phyloP scores from a whole-genome alignment of 306 rosid species.

The Begonia masoniana region DNA sequence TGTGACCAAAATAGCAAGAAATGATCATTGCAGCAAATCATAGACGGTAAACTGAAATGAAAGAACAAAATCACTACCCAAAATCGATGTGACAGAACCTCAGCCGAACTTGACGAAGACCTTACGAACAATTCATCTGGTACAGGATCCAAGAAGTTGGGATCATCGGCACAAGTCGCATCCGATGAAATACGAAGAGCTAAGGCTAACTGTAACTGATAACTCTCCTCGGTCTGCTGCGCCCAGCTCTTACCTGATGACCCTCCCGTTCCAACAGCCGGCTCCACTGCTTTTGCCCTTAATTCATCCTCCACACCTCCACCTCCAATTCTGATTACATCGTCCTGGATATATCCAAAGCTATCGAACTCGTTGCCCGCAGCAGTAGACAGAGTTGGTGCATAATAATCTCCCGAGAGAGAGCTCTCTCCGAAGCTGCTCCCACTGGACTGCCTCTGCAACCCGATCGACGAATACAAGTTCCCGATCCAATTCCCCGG shows the following conservation, averaged over 20 bases:
- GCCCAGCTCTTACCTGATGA: slow-evolving; percentile 91
- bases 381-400: slow-evolving; percentile 49
- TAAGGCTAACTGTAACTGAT: slow-evolving; percentile 84
- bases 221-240: slow-evolving; percentile 99
- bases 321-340: slow-evolving; percentile 30
- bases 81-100: slow-evolving; percentile 70
- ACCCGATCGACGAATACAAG: slow-evolving; percentile 44
- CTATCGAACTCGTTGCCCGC: slow-evolving; percentile 61
- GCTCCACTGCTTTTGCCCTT: slow-evolving; percentile 32
- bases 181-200: slow-evolving; percentile 75
- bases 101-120: slow-evolving; percentile 30
- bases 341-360: slow-evolving; percentile 51
- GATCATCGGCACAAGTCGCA: slow-evolving; percentile 90
- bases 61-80: slow-evolving; percentile 46
- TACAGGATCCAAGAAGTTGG: slow-evolving; percentile 69
- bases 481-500: slow-evolving; percentile 70
- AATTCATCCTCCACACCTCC: slow-evolving; percentile 24
- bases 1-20: neutral
- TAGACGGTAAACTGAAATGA: neutral
- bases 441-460: slow-evolving; percentile 96
- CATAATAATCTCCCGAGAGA: slow-evolving; percentile 75
- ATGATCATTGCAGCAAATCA: neutral
- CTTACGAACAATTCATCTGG: slow-evolving; percentile 41
- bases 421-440: slow-evolving; percentile 96
- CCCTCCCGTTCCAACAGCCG: slow-evolving; percentile 25